Percentiles rank a stretch among this genome's conserved stretches.
These are phyloP conservation scores for Linum trigynum DNA, from an alignment of 345 rosid genomes.

Conservation along the genomic window DNA sequence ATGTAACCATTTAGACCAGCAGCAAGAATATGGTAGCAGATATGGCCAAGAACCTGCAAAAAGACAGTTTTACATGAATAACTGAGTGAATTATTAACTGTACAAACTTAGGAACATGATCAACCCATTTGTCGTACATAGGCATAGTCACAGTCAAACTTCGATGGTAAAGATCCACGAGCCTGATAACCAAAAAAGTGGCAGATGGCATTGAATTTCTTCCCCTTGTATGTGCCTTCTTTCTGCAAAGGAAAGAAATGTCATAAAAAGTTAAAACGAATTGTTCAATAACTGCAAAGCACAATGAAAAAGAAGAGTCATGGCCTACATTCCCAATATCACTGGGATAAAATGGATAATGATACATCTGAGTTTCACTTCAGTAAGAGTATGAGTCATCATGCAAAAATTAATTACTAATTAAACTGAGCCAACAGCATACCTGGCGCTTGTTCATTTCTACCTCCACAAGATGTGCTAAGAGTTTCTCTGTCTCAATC, in stretches of 20 bases:
- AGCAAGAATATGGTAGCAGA: conserved; percentile 86
- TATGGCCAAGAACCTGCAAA: conserved; percentile 80
- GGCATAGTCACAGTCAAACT: conserved; percentile 95
- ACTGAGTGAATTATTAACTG: too few relatives aligned
- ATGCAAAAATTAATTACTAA: neutral
- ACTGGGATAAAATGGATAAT: too few relatives aligned
- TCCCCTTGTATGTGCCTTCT: conserved; percentile 7
- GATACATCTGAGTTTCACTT: neutral
- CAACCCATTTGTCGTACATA: conserved; percentile 41
- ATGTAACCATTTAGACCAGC: conserved; percentile 95
- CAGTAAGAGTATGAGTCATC: neutral
- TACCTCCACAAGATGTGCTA: too few relatives aligned
- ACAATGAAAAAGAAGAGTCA: neutral
- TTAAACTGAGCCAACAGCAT: conserved; percentile 23
- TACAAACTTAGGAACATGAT: too few relatives aligned
- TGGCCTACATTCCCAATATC: too few relatives aligned
- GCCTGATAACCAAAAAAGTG: conserved; percentile 99
- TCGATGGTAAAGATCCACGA: conserved; percentile 95
- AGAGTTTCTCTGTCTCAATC: too few relatives aligned
- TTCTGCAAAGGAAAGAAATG: neutral
- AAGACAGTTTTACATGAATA: conserved; percentile 2
- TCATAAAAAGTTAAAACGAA: neutral
- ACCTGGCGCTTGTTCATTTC: too few relatives aligned
- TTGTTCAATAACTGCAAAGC: neutral
- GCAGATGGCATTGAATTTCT: conserved; percentile 62